Evolutionary conservation across 345 rosid species (phyloP).

Genomic region (Salix koriyanagi): DNA sequence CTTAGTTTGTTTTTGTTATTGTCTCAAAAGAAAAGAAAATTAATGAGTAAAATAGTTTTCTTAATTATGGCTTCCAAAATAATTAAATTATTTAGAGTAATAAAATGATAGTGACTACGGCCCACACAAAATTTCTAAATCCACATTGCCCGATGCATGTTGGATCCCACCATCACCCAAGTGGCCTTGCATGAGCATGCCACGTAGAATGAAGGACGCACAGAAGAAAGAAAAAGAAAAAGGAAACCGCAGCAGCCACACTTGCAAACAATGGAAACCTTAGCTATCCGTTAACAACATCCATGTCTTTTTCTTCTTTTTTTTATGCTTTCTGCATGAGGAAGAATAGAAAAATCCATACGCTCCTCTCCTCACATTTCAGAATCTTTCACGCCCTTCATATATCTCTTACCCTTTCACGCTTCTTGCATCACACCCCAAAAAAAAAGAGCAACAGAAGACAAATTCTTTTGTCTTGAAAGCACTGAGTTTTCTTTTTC

Average conservation of each 20-base stretch:
- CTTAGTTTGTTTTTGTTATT: too few species aligned
- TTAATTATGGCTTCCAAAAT: too few species aligned
- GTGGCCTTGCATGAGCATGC: neutral
- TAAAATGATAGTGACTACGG: too few species aligned
- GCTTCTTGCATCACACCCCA: neutral
- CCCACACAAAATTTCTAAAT: too few species aligned
- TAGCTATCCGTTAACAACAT: neutral
- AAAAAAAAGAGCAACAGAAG: neutral
- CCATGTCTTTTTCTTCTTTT: neutral
- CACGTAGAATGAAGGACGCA: neutral
- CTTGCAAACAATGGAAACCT: neutral
- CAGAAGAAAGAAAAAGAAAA: neutral
- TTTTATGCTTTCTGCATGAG: neutral
- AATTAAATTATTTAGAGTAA: too few species aligned
- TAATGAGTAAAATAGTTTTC: too few species aligned
- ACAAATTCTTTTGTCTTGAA: neutral
- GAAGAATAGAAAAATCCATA: neutral
- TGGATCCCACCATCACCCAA: neutral
- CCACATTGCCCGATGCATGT: too few species aligned
- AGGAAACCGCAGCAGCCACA: neutral
- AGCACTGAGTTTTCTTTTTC: neutral
- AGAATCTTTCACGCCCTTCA: neutral
- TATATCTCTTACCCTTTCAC: neutral
- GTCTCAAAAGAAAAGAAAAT: too few species aligned
- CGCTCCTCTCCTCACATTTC: neutral